These are phyloP conservation scores for Suzukiozyma palmioleophila DNA, from an alignment of 1,139 yeast species.

Conservation along the genomic window DNA sequence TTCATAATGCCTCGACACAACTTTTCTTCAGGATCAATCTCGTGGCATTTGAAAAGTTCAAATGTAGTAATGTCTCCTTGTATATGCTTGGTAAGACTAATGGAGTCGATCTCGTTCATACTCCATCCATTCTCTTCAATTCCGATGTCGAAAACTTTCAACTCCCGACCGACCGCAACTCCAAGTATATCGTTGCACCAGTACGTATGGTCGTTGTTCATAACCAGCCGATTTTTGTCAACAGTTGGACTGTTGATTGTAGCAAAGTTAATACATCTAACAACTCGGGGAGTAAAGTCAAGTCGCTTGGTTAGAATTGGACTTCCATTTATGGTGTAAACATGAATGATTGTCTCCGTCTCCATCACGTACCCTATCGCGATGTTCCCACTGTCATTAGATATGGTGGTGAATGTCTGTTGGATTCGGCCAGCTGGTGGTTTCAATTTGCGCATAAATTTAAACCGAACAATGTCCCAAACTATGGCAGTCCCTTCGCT, in stretches of 20 bases:
- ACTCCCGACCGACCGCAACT: conserved; percentile 17
- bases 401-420: conserved; percentile 1
- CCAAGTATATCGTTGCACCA: conserved; percentile 38
- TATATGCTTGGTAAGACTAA: conserved; percentile 13
- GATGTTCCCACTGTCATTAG: conserved; percentile 47
- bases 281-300: conserved; percentile 9
- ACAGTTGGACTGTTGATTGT: conserved; percentile 26
- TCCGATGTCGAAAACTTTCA: conserved; percentile 26
- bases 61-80: conserved; percentile 22
- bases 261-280: conserved; percentile 29
- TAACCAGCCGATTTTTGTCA: conserved; percentile 21
- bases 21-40: conserved; percentile 33
- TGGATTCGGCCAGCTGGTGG: conserved; percentile 9
- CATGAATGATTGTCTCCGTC: conserved; percentile 17
- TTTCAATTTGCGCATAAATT: conserved; percentile 41
- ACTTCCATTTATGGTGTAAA: conserved; percentile 57
- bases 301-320: conserved; percentile 20
- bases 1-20: conserved; percentile 29
- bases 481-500: conserved; percentile 42
- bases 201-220: conserved; percentile 26
- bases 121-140: conserved; percentile 19
- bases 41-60: conserved; percentile 27
- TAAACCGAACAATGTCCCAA: conserved; percentile 58
- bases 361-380: conserved; percentile 26
- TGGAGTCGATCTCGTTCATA: conserved; percentile 14